Evolutionary conservation across 257 asterid species (phyloP), one percentile per base, ranked within the genome.

Genomic region (Solanum infundibuliforme): DNA sequence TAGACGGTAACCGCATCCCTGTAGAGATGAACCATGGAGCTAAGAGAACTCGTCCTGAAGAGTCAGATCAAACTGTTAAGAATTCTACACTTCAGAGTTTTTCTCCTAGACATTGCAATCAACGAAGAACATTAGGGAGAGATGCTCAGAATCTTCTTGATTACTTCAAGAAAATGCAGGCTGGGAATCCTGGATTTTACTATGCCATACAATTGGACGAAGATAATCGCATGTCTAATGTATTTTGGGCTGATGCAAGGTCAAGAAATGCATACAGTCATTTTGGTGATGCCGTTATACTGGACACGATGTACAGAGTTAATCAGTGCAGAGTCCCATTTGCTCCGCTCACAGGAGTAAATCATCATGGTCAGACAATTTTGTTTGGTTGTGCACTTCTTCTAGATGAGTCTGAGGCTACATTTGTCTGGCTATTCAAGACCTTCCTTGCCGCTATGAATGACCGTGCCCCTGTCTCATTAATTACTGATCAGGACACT

Each of bases 151-250:
- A 95, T 90, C 94, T 95, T 62, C 94, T 96, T 62, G 95, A 94
- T 89, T 96, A 96, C 92, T 96, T 96, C 86, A 94, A 94, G 93
- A 95, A 94, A 89, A 95, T 94, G 97, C 99, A 95, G 90, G 98
- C 98, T 29, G 96, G 94, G 90, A 96, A 94, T 89, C 98, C 98
- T 6, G 98, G 99, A 25, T 96, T 96, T 90, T 96, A 93, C 87
- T 96, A 96, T 89, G 99, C 98, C 58, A 93, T 96, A 87, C 99
- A 96, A 83, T 95, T 96, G 35, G 98, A 96, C 66, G 98, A 95
- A 88, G 98, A 95, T 85, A 94, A 95, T 90, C 95, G 94, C 83
- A 90, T 96, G 95, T 92, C 97, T 81, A 96, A 94, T 91, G 98
- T 93, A 73, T 95, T 96, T 75, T 96, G 99, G 99, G 94, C 98